Base-by-base conservation (phyloP, 805 yeast species). In the Metschnikowia chrysomelidarum region DNA sequence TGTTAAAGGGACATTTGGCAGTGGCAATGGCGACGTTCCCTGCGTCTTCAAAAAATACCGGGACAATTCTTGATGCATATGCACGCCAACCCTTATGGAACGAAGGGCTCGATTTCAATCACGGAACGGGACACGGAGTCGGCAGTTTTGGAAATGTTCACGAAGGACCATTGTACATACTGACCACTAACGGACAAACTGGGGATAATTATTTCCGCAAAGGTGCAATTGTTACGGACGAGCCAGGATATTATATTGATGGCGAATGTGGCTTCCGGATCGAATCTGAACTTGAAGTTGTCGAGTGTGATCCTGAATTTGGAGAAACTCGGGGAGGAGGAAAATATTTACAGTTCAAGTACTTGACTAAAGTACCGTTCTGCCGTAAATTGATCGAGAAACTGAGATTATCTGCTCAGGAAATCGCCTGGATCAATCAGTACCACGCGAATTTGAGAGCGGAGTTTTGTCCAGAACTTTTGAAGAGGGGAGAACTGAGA, bases 91-190 rank as follows among this genome's bases (percentile, higher is more conserved):
- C 76, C 34, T 64, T 93, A 41, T 85, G 94, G 88, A 67, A 76
- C 24, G 70, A 78, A 34, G 98, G 98, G 0, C 66, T 87, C 31
- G 93, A 86, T 56, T 93, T 85, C 57, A 76, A 81, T 44, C 98
- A 93, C 60, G 98, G 98, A 7, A 87, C 98, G 0, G 96, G 98
- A 2, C 98, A 93, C 60, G 98, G 98, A 4, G 84, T 93, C n/a
- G 98, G 96, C 2, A 73, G 89, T 14, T 91, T 73, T 56, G 76
- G 94, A 29, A 82, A 83, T 57, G 98, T 93, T 12, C 98, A 93
- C 57, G 96, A 94, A 54, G 93, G 94, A 0, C 98, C 98, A 1
- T 73, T 91, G 36, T 95, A 89, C 11, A 78, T 93, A 41, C 86
- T 83, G 40, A 64, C 71, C 11, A 62, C 75, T 17, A 62, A 67